phyloP scores from a whole-genome alignment of 306 rosid species.

The Carpinus viminea region DNA sequence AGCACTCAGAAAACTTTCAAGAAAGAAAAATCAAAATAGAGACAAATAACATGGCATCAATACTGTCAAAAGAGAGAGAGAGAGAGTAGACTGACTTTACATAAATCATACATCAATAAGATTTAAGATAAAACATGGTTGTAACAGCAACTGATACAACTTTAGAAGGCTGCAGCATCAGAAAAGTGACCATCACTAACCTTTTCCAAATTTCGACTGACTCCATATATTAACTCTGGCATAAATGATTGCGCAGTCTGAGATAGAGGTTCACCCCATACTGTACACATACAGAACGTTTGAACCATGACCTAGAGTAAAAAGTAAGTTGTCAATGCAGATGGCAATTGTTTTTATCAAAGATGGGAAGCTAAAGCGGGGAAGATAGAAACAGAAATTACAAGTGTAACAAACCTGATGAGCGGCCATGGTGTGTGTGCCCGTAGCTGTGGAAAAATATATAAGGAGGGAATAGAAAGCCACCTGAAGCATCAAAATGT shows the following conservation, averaged over 20 bases:
- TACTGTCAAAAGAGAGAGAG: not conserved
- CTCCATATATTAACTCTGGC: conserved; percentile 82
- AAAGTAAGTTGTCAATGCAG: conserved; percentile 27
- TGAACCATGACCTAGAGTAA: conserved; percentile 84
- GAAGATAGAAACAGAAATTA: conserved; percentile 15
- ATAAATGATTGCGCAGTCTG: conserved; percentile 97
- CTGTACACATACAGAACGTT: conserved; percentile 72
- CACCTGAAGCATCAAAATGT: conserved; percentile 50
- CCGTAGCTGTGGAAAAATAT: conserved; percentile 85
- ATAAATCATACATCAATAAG: not conserved
- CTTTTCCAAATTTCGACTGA: conserved; percentile 62
- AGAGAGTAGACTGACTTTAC: not conserved
- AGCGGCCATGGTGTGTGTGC: conserved; percentile 86
- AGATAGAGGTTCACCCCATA: conserved; percentile 97
- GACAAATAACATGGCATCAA: not conserved
- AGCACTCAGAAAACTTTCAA: conserved; percentile 29
- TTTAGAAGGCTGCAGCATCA: not conserved
- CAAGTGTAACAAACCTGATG: conserved; percentile 66
- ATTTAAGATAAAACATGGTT: not conserved
- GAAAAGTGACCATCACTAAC: conserved; percentile 45
- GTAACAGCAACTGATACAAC: not conserved
- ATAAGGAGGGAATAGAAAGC: conserved; percentile 76
- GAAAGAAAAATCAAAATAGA: not conserved
- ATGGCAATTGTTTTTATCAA: conserved; percentile 16
- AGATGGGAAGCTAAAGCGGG: conserved; percentile 26